These are phyloP conservation scores for Jaminaea rosea DNA, from an alignment of 1,284 basidiomycete species.

Conservation along the genomic window DNA sequence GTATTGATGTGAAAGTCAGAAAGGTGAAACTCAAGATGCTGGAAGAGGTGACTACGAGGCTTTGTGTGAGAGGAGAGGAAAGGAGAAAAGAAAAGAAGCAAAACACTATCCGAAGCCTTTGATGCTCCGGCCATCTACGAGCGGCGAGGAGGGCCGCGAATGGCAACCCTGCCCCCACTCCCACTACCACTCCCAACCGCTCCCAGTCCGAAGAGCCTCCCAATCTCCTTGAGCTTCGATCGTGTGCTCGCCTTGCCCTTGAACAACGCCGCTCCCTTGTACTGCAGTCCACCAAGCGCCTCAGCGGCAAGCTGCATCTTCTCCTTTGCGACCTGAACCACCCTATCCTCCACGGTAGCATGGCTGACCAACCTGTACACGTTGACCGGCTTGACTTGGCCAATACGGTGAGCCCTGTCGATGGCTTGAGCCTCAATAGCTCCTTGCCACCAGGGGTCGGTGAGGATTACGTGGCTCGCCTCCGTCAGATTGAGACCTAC, in stretches of 20 bases:
- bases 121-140: too few species aligned
- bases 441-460: slow-evolving; percentile 68
- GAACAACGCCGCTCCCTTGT: slow-evolving; percentile 1
- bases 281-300: slow-evolving; percentile 41
- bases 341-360: slow-evolving; percentile 66
- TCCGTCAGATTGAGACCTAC: slow-evolving; percentile 77
- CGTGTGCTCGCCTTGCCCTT: not conserved
- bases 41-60: too few species aligned
- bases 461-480: slow-evolving; percentile 76
- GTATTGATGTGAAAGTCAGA: too few species aligned
- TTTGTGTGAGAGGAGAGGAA: too few species aligned
- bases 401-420: slow-evolving; percentile 59
- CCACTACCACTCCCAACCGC: too few species aligned
- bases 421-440: slow-evolving; percentile 80
- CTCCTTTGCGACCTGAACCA: slow-evolving; percentile 71
- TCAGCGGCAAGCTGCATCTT: slow-evolving; percentile 66
- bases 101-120: too few species aligned
- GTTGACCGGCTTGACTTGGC: slow-evolving; percentile 52
- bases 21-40: too few species aligned
- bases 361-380: slow-evolving; percentile 82
- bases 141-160: too few species aligned
- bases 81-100: too few species aligned
- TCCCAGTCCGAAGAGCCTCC: not conserved
- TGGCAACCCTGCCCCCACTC: too few species aligned
- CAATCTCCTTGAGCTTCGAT: not conserved